Evolutionary conservation across 371 early-diverging fungal genomes (phyloP), one percentile per base, ranked within the genome.

Genomic region (Dichotomocladium elegans): DNA sequence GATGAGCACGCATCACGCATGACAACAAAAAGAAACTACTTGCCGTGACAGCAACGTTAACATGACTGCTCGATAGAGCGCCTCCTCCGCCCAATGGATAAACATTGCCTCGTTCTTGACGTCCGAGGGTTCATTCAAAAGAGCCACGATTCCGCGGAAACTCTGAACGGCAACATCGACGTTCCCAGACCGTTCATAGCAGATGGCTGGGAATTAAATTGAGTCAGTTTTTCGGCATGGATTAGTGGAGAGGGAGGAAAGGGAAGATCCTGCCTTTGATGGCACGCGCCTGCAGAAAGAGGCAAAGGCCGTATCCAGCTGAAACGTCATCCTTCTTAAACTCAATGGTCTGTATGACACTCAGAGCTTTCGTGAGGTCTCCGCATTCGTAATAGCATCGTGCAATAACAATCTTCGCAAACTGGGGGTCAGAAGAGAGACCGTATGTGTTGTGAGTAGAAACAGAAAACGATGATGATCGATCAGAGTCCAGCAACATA

Each of bases 21-120:
- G n/a, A n/a, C n/a, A n/a, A n/a, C n/a, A n/a, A n/a, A n/a, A n/a
- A n/a, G n/a, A n/a, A n/a, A n/a, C n/a, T n/a, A 35, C 51, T 14
- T 77, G 80, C 83, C 76, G 65, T 24, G 68, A 58, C 40, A 71
- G 65, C 46, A 83, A 31, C 30, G 74, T 67, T 12, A 51, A 21
- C 49, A 86, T 53, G 2, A 82, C 65, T 6, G 77, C 73, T 21
- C 86, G 75, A 58, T 86, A 88, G 51, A 88, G 66, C 24, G 85
- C 85, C 41, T 83, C 84, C 44, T 89, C 87, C 4, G 81, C 51
- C 88, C 89, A 89, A 45, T 43, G 45, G 46, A 69, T 68, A 14
- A 66, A 63, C 48, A 83, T 64, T 47, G 80, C 79, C 15, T 77
- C 83, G 8, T n/a, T 31, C 15, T 30, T 53, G 40, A 81, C 80